Evolutionary conservation across 176 grass and related monocot species (phyloP).

Genomic region (Triticum aestivum): DNA sequence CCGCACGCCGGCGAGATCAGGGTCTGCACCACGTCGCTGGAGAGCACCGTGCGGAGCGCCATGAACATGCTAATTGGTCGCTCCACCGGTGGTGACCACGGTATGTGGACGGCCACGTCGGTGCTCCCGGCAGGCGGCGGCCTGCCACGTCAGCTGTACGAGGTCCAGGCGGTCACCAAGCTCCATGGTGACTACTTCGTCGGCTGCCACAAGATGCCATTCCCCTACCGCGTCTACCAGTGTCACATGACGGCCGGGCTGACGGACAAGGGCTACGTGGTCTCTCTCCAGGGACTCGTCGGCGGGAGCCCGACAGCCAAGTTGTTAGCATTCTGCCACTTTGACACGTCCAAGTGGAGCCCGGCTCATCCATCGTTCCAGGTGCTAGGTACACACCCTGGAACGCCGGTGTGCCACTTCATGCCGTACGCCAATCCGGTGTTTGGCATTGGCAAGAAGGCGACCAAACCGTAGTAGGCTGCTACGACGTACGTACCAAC

Average conservation of each 20-base stretch:
- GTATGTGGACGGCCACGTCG: background rate
- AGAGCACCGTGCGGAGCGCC: background rate
- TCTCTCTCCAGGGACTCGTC: background rate
- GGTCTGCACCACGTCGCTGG: background rate
- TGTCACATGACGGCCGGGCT: background rate
- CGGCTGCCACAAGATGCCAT: background rate
- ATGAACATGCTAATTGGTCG: background rate
- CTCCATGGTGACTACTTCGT: background rate
- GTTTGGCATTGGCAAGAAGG: background rate
- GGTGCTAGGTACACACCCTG: background rate
- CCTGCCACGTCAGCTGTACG: background rate
- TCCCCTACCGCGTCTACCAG: background rate
- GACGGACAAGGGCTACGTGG: background rate
- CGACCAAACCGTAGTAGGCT: background rate
- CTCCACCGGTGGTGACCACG: no score
- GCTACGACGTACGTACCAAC: no score
- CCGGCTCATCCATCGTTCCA: background rate
- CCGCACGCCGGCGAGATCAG: background rate
- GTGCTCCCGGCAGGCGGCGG: background rate
- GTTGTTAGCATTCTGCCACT: conserved; percentile 18
- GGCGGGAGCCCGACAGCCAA: background rate
- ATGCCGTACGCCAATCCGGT: background rate
- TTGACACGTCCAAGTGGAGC: conserved; percentile 18
- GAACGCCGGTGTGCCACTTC: conserved; percentile 16
- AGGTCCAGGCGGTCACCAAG: background rate